Conservation (phyloP, 2,329 filamentous ascomycete species). For the Clarireedia paspali region DNA sequence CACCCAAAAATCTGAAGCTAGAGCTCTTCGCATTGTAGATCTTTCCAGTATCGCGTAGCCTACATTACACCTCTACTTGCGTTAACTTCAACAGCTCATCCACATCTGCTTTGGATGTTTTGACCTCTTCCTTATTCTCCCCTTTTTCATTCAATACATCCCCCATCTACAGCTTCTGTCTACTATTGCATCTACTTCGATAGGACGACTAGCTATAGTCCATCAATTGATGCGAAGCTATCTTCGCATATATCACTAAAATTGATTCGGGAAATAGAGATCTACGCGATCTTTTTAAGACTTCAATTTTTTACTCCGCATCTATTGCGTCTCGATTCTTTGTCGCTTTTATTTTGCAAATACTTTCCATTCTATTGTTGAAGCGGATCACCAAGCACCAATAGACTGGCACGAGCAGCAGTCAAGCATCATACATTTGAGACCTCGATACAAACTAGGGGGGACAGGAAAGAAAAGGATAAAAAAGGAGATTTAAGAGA, state of each 20-base stretch:
- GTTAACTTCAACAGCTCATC: background rate
- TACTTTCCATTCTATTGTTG: background rate
- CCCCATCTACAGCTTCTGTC: no score
- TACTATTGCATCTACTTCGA: no score
- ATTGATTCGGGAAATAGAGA: background rate
- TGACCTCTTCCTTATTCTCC: background rate
- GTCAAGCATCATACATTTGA: background rate
- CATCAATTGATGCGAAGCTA: no score
- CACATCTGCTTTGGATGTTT: background rate
- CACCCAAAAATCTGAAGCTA: background rate
- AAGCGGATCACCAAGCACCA: slow-evolving; percentile 2
- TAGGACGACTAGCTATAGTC: no score
- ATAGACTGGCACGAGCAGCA: background rate
- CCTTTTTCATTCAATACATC: no score
- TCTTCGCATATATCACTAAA: background rate
- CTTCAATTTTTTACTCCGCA: background rate
- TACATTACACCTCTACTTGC: no score
- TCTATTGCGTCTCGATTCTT: background rate
- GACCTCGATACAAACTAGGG: background rate
- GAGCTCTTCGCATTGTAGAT: background rate
- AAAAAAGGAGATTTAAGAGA: slow-evolving; percentile 6
- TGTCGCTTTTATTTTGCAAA: background rate
- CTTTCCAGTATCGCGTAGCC: background rate
- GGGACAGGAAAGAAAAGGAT: background rate
- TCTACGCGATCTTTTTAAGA: background rate